Evolutionary conservation across 306 rosid genomes (phyloP).

Genomic region (Sesbania bispinosa): DNA sequence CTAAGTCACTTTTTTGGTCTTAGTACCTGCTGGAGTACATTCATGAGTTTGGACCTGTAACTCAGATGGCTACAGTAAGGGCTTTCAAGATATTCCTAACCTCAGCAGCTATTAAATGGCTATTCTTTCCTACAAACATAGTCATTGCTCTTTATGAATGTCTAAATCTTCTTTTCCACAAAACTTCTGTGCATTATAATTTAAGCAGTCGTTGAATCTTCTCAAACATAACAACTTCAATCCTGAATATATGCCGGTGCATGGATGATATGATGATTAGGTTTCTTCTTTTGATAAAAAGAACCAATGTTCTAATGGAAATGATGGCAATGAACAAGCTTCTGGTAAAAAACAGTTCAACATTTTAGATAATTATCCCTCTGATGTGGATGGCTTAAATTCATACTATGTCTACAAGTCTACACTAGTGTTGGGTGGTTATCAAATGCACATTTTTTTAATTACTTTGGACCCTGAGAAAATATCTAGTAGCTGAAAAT

Average conservation of each 20-base stretch:
- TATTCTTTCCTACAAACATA: background rate
- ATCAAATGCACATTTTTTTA: background rate
- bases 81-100: background rate
- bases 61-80: background rate
- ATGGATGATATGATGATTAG: background rate
- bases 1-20: background rate
- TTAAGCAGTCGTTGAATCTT: background rate
- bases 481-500: background rate
- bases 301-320: background rate
- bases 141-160: background rate
- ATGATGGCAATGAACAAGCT: background rate
- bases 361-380: background rate
- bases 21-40: background rate
- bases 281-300: constrained; percentile 3
- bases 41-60: background rate
- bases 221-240: background rate
- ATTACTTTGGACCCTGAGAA: background rate
- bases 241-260: background rate
- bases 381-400: background rate
- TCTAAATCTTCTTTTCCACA: background rate
- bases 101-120: background rate
- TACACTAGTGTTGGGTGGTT: background rate
- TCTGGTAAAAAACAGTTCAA: background rate
- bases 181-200: background rate
- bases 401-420: background rate